Conservation (phyloP, 768 basidiomycete genomes). For the Tulasnella sp. region DNA sequence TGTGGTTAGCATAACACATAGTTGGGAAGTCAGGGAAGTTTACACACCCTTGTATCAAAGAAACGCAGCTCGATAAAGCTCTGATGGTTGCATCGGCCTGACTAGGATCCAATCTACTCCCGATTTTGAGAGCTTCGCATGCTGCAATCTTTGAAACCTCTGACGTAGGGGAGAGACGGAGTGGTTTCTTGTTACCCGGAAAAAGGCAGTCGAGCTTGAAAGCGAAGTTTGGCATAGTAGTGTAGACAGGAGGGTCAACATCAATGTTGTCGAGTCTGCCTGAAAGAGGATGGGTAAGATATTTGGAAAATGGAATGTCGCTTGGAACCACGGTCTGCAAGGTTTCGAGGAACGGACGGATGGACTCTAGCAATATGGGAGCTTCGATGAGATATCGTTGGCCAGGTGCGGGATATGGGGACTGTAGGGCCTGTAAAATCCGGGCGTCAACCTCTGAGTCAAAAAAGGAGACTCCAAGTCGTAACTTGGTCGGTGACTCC, state of each 20-base stretch:
- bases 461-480: conserved; percentile 47
- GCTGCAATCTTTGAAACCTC: too few species aligned
- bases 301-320: conserved; percentile 39
- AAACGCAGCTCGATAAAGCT: conserved; percentile 43
- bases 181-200: conserved; percentile 28
- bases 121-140: conserved; percentile 31
- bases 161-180: conserved; percentile 31
- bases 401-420: background rate
- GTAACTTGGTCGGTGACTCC: conserved; percentile 26
- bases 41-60: conserved; percentile 57
- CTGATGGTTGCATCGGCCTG: conserved; percentile 60
- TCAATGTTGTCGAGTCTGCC: conserved; percentile 18
- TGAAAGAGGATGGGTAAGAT: conserved; percentile 34
- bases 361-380: conserved; percentile 52
- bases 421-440: conserved; percentile 18
- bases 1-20: too few species aligned
- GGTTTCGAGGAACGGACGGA: conserved; percentile 53
- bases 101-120: conserved; percentile 49
- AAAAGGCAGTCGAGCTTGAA: conserved; percentile 47
- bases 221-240: conserved; percentile 39
- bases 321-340: conserved; percentile 42
- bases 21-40: background rate
- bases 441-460: conserved; percentile 43
- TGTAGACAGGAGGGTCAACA: conserved; percentile 43
- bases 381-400: conserved; percentile 40